phyloP scores from a whole-genome alignment of 2,329 filamentous ascomycete genomes.

The Aureobasidium sp. region DNA sequence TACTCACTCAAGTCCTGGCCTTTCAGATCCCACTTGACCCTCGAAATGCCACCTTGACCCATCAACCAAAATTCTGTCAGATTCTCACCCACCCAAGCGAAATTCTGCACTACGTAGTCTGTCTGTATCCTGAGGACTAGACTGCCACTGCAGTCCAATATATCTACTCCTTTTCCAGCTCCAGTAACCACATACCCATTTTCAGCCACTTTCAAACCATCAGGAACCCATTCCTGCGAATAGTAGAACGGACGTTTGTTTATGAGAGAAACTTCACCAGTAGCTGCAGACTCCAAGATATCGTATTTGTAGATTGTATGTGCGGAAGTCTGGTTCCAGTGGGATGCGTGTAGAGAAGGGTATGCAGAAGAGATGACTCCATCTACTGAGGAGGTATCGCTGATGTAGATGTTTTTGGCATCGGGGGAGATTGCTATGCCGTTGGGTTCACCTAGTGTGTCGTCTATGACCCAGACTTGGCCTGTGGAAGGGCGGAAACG shows the following conservation, averaged over 20 bases:
- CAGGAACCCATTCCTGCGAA: slow-evolving; percentile 31
- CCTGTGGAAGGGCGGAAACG: slow-evolving; percentile 35
- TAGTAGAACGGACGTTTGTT: slow-evolving; percentile 34
- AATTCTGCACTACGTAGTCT: slow-evolving; percentile 37
- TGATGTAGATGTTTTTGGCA: slow-evolving; percentile 36
- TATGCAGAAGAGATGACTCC: neutral
- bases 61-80: slow-evolving; percentile 34
- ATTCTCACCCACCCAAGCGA: slow-evolving; percentile 34
- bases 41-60: slow-evolving; percentile 31
- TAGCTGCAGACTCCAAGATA: slow-evolving; percentile 22
- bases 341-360: slow-evolving; percentile 20
- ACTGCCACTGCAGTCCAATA: slow-evolving; percentile 30
- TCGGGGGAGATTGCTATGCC: slow-evolving; percentile 38
- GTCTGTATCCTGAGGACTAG: slow-evolving; percentile 33
- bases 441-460: slow-evolving; percentile 34
- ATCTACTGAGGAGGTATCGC: slow-evolving; percentile 28
- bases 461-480: slow-evolving; percentile 32
- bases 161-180: slow-evolving; percentile 32
- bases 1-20: slow-evolving; percentile 22
- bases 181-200: slow-evolving; percentile 35
- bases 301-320: slow-evolving; percentile 34
- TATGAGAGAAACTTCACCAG: slow-evolving; percentile 20
- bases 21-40: slow-evolving; percentile 30
- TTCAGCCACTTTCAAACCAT: slow-evolving; percentile 35
- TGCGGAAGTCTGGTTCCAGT: slow-evolving; percentile 25